These are phyloP conservation scores for Asterionellopsis glacialis DNA, from an alignment of 108 stramenopile species.

Conservation along the genomic window DNA sequence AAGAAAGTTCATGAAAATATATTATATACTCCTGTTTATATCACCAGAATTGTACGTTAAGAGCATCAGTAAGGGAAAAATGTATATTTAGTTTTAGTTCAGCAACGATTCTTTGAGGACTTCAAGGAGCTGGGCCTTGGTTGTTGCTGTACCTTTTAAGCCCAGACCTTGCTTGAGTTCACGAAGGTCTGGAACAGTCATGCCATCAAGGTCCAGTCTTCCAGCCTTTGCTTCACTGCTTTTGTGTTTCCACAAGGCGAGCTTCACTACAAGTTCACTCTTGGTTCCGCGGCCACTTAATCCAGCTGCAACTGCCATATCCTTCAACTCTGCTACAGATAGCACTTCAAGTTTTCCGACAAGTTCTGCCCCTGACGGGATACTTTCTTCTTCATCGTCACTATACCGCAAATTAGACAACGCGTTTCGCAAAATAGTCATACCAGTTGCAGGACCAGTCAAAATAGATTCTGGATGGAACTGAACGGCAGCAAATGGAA, in stretches of 20 bases:
- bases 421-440: slow-evolving; percentile 87
- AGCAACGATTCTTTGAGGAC: slow-evolving; percentile 8
- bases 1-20: no score
- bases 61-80: no score
- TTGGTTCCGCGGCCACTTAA: slow-evolving; percentile 37
- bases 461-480: slow-evolving; percentile 98
- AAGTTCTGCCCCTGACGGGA: slow-evolving; percentile 29
- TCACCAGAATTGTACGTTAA: no score
- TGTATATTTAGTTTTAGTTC: no score
- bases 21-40: no score
- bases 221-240: slow-evolving; percentile 31
- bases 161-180: slow-evolving; percentile 34
- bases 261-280: slow-evolving; percentile 44
- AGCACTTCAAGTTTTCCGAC: slow-evolving; percentile 33
- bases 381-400: slow-evolving; percentile 16
- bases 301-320: slow-evolving; percentile 18
- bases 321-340: slow-evolving; percentile 23
- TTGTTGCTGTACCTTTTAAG: slow-evolving; percentile 19
- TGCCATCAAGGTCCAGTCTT: slow-evolving; percentile 20
- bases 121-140: slow-evolving; percentile 10
- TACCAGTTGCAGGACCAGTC: slow-evolving; percentile 86
- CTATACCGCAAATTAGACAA: slow-evolving; percentile 43
- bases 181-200: slow-evolving; percentile 27
- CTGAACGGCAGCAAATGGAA: slow-evolving; percentile 98
- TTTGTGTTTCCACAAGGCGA: slow-evolving; percentile 45